phyloP scores from a whole-genome alignment of 169 alveolate species.

The Plasmodium falciparum region DNA sequence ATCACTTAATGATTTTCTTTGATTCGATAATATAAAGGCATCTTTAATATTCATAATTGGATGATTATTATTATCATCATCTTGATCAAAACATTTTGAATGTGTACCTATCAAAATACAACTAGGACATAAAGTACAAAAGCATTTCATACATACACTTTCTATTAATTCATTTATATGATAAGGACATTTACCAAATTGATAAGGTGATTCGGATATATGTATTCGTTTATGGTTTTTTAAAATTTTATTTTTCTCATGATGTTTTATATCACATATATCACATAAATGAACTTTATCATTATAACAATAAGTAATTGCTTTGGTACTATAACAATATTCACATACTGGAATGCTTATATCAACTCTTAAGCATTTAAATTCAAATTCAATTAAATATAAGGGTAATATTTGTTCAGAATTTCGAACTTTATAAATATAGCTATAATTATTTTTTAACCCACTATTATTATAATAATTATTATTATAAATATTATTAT shows the following conservation, averaged over 20 bases:
- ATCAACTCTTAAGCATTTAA: slow-evolving; percentile 85
- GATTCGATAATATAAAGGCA: slow-evolving; percentile 88
- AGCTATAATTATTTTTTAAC: slow-evolving; percentile 16
- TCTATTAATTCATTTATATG: slow-evolving; percentile 92
- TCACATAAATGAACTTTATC: slow-evolving; percentile 90
- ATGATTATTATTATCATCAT: slow-evolving; percentile 89
- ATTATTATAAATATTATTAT: not conserved
- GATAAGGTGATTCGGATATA: slow-evolving; percentile 91
- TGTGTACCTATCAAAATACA: slow-evolving; percentile 90
- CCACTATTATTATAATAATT: not conserved
- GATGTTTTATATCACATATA: slow-evolving; percentile 89
- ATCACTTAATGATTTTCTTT: slow-evolving; percentile 86
- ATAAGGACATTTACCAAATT: slow-evolving; percentile 91
- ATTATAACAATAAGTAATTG: slow-evolving; percentile 54
- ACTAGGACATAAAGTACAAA: slow-evolving; percentile 88
- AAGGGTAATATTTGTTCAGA: slow-evolving; percentile 86
- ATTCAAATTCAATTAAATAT: slow-evolving; percentile 81
- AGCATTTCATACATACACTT: slow-evolving; percentile 91
- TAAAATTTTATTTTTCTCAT: slow-evolving; percentile 86
- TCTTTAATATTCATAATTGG: slow-evolving; percentile 90
- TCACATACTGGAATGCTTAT: slow-evolving; percentile 86
- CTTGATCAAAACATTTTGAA: slow-evolving; percentile 69
- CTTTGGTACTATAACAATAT: slow-evolving; percentile 42
- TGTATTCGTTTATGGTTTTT: slow-evolving; percentile 90
- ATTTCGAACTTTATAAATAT: slow-evolving; percentile 81